Evolutionary conservation across 352 stramenopile genomes (phyloP), one percentile per base, ranked within the genome.

Genomic region (Phytophthora parvispora): DNA sequence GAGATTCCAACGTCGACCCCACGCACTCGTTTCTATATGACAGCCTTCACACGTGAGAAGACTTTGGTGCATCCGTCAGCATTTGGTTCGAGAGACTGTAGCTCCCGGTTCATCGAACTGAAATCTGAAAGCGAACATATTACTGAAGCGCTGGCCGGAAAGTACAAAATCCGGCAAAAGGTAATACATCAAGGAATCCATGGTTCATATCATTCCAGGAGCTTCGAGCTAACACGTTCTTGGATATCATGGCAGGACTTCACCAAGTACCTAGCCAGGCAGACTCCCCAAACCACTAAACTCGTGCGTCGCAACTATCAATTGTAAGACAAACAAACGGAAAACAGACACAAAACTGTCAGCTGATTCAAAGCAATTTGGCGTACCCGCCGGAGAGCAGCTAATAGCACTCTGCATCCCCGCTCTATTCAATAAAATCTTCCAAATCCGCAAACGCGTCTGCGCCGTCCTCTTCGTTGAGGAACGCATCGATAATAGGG

Each of bases 361-460:
- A 56, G 42, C 48, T n/a, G n/a, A 36, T 36, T 57, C 31, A 61
- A 38, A 61, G 24, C 59, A 53, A 42, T 25, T 51, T 47, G 40
- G 52, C 29, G 22, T 62, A 34, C 28, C 20, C 18, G 18, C 31
- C 43, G 40, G 24, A 50, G 40, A 70, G 28, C 43, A 52, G 10
- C 13, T 52, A 34, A n/a, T 22, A n/a, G 10, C 22, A 52, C 25
- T 24, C 43, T 57, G 36, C n/a, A 13, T 8, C 31, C 40, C 48
- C 24, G 29, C 29, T 74, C 69, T 83, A 87, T 66, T 85, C 86
- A 74, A 93, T 92, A 64, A 93, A 93, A 64, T 93, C 86, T 67
- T 93, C 86, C 20, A 93, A 64, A 57, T 93, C 86, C 38, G 78
- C 86, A 49, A 83, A 93, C 25, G 86, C 86, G 53, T 93, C 86